phyloP scores from a whole-genome alignment of 2,329 filamentous ascomycete species.

The Fusarium robinianum region DNA sequence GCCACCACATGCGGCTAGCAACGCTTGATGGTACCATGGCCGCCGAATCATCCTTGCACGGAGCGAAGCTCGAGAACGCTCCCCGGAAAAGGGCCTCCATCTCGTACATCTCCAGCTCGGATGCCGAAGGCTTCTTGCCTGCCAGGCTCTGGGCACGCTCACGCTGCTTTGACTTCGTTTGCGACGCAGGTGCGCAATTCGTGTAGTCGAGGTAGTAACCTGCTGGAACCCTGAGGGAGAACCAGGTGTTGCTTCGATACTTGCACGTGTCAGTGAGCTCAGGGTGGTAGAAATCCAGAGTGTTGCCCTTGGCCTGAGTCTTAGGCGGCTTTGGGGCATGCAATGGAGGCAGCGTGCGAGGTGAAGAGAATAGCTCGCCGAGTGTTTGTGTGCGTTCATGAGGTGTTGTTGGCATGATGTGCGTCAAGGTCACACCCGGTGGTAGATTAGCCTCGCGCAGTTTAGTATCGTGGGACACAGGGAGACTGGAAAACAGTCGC shows the following conservation, averaged over 20 bases:
- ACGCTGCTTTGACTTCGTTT: slow-evolving; percentile 66
- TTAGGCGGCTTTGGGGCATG: slow-evolving; percentile 75
- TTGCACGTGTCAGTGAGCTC: slow-evolving; percentile 59
- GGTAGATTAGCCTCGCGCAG: slow-evolving; percentile 62
- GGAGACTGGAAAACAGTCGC: slow-evolving; percentile 86
- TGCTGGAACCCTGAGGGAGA: slow-evolving; percentile 65
- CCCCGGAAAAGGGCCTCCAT: slow-evolving; percentile 76
- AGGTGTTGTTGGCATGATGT: slow-evolving; percentile 41
- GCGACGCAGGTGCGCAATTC: slow-evolving; percentile 62
- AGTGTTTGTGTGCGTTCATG: slow-evolving; percentile 64
- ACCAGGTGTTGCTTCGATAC: slow-evolving; percentile 64
- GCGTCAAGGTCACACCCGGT: slow-evolving; percentile 65
- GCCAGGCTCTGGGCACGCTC: slow-evolving; percentile 72
- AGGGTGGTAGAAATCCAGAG: slow-evolving; percentile 58
- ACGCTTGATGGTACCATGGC: slow-evolving; percentile 70
- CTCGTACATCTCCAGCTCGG: slow-evolving; percentile 64
- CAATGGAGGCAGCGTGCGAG: slow-evolving; percentile 65
- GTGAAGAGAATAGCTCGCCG: slow-evolving; percentile 74
- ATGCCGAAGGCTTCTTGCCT: slow-evolving; percentile 60
- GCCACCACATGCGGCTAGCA: slow-evolving; percentile 77
- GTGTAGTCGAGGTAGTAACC: slow-evolving; percentile 74
- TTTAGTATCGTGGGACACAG: slow-evolving; percentile 39
- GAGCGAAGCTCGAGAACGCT: slow-evolving; percentile 80
- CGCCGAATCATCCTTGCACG: slow-evolving; percentile 72
- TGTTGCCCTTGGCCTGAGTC: slow-evolving; percentile 66